These are phyloP conservation scores for Exserohilum turcica DNA, from an alignment of 2,329 filamentous ascomycete species.

Conservation along the genomic window DNA sequence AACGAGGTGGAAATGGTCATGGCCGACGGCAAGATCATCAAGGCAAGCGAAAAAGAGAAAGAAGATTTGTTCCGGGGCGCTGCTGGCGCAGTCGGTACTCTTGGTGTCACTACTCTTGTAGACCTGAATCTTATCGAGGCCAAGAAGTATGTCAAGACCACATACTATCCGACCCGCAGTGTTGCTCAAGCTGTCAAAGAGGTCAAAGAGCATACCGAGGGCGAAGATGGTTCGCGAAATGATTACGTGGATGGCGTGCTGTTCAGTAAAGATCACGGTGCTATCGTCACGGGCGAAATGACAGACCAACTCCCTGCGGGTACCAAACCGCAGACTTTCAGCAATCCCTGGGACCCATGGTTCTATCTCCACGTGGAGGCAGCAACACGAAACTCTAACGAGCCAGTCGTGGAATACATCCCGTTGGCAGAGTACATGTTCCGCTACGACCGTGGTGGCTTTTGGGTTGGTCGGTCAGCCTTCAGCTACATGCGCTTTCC, in stretches of 20 bases:
- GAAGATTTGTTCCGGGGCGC: constrained; percentile 68
- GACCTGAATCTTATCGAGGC: constrained; percentile 55
- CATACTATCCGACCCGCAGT: constrained; percentile 52
- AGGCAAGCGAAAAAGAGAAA: constrained; percentile 60
- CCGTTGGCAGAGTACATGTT: constrained; percentile 71
- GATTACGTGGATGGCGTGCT: constrained; percentile 60
- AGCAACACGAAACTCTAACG: constrained; percentile 39
- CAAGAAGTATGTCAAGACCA: constrained; percentile 56
- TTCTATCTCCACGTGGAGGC: constrained; percentile 57
- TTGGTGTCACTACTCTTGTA: constrained; percentile 68
- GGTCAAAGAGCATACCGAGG: constrained; percentile 46
- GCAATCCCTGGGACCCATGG: constrained; percentile 55
- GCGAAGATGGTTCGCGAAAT: constrained; percentile 40
- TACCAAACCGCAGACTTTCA: constrained; percentile 47
- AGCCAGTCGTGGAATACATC: constrained; percentile 59
- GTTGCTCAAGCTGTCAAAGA: constrained; percentile 52
- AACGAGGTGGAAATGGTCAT: constrained; percentile 69
- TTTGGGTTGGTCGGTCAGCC: constrained; percentile 68
- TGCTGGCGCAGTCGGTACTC: constrained; percentile 68
- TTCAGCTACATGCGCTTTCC: constrained; percentile 68
- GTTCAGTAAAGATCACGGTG: constrained; percentile 51
- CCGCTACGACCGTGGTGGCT: constrained; percentile 71
- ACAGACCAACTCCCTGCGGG: constrained; percentile 43
- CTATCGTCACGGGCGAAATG: constrained; percentile 53
- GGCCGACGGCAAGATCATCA: constrained; percentile 62